Percentiles rank a stretch among this genome's conserved stretches.
Evolutionary conservation across 768 basidiomycete species (phyloP).

Genomic region (Russula compacta): DNA sequence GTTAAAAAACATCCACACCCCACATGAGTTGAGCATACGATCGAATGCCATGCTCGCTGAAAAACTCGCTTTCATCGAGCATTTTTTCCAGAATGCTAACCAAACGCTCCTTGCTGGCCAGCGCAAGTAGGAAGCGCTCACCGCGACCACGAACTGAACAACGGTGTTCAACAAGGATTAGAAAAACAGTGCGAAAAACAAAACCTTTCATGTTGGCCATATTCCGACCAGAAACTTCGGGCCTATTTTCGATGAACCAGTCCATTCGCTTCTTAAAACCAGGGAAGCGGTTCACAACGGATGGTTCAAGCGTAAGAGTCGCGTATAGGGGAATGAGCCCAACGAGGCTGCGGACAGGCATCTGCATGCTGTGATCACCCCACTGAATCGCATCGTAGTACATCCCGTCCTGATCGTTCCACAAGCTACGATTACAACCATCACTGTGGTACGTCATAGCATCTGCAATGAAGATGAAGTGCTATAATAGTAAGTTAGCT

Average conservation of each 20-base stretch:
- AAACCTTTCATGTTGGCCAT: slow-evolving; percentile 93
- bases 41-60: slow-evolving; percentile 91
- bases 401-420: slow-evolving; percentile 97
- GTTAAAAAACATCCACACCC: background rate
- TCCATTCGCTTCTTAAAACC: slow-evolving; percentile 99
- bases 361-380: slow-evolving; percentile 75
- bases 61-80: slow-evolving; percentile 95
- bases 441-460: slow-evolving; percentile 91
- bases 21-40: slow-evolving; percentile 49
- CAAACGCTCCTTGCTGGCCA: slow-evolving; percentile 88
- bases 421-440: slow-evolving; percentile 73
- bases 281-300: slow-evolving; percentile 82
- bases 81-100: slow-evolving; percentile 87
- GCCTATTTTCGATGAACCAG: slow-evolving; percentile 96
- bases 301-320: slow-evolving; percentile 87
- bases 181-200: slow-evolving; percentile 8
- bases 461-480: slow-evolving; percentile 97
- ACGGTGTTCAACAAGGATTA: slow-evolving; percentile 21
- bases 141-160: slow-evolving; percentile 48
- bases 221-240: slow-evolving; percentile 78
- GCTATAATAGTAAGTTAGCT: slow-evolving; percentile 38
- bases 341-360: slow-evolving; percentile 90
- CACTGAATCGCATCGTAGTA: slow-evolving; percentile 97
- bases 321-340: slow-evolving; percentile 97
- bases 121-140: slow-evolving; percentile 78